Percentiles rank a stretch among this genome's conserved stretches.
Conservation (phyloP, 1,139 yeast species). For the Taiozyma sp. region DNA sequence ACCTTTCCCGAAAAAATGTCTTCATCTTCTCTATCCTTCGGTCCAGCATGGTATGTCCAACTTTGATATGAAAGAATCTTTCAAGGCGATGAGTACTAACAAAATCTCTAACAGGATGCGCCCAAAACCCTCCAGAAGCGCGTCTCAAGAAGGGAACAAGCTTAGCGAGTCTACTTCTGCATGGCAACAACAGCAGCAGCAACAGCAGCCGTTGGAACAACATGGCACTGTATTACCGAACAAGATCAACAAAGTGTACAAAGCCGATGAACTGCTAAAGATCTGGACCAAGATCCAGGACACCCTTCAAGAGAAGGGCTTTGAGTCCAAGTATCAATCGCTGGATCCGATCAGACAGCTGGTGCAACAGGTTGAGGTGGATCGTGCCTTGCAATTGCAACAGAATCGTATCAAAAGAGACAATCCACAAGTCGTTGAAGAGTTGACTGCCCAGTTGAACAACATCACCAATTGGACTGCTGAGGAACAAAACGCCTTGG, state of each 20-base stretch:
- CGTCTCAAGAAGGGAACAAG: constrained; percentile 3
- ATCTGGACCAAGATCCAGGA: constrained; percentile 47
- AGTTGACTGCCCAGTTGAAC: constrained; percentile 10
- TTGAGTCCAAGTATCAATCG: constrained; percentile 27
- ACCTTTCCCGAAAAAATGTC: constrained; percentile 11
- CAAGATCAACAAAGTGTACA: constrained; percentile 26
- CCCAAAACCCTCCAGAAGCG: constrained; percentile 22
- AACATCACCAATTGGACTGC: constrained; percentile 19
- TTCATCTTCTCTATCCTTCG: constrained; percentile 31
- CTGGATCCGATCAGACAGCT: constrained; percentile 25
- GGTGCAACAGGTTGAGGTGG: constrained; percentile 28
- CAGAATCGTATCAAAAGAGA: constrained; percentile 5
- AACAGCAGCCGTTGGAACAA: neutral
- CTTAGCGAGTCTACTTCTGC: neutral
- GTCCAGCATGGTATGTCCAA: constrained; percentile 35
- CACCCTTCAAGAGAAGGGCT: constrained; percentile 23
- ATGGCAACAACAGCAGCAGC: constrained; percentile 5
- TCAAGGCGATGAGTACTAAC: constrained; percentile 17
- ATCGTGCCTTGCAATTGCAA: constrained; percentile 28
- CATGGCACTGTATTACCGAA: neutral
- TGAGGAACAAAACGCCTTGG: constrained; percentile 19
- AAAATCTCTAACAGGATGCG: constrained; percentile 25
- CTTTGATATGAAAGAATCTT: neutral
- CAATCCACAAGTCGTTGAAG: constrained; percentile 1
- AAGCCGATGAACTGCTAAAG: constrained; percentile 49